Base-by-base conservation (phyloP, 331 rosid genomes). In the Quercus tomentella region DNA sequence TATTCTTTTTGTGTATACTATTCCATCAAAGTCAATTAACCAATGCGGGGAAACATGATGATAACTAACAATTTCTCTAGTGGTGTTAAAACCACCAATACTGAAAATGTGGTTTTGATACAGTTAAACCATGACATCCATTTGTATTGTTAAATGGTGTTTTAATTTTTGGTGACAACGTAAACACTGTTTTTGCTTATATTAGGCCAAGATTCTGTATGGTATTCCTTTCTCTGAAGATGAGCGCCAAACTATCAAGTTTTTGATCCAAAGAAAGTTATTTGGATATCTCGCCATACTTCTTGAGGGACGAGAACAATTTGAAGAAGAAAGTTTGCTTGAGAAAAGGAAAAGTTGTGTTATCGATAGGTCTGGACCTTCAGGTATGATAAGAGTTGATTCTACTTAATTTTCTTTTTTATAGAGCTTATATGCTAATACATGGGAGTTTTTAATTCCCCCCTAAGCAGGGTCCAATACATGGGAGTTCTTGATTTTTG, bases 261-360 rank as follows among this genome's bases (percentile, higher is more conserved):
- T 84, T 68, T 77, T 88, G 79, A 94, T 94, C 80, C 97, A 91
- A 83, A 89, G 90, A 74, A 92, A 85, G 76, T 77, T 92, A 82
- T 91, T 87, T 70, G 11, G 80, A 74, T 94, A 91, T 88, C 87
- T 91, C 69, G 89, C 74, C 43, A 78, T 91, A 73, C 82, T 94
- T 77, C 92, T 94, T 33, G 94, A 94, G 69, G 98, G 86, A 18
- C 88, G 92, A 22, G 88, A 88, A 65, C 73, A 28, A 77, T 94
- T 94, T 58, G 98, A 94, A 91, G 88, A 89, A 84, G 94, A 91
- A 84, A 43, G 82, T 85, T 91, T 90, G 83, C 12, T 78, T 72
- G 63, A 78, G 75, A 82, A 84, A 79, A 62, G 73, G 82, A 86
- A 90, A 80, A 56, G 84, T 68, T 69, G 16, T 56, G 52, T 73